Evolutionary conservation across 2,329 filamentous ascomycete genomes (phyloP).

Genomic region (Verticillium dahliae): DNA sequence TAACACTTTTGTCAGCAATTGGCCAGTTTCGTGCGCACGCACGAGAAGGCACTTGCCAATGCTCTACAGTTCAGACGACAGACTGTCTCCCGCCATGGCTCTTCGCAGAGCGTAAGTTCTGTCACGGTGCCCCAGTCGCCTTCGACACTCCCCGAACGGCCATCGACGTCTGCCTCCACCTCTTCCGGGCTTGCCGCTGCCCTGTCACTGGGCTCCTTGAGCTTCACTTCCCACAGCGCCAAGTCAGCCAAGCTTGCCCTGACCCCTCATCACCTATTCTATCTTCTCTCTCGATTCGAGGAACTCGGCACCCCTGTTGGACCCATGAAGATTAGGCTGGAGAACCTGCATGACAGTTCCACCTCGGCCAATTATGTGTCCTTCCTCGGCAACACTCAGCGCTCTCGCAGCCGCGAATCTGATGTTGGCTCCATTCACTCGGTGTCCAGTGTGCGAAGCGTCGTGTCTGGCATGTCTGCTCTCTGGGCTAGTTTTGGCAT

Average conservation of each 20-base stretch:
- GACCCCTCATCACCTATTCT: slow-evolving; percentile 95
- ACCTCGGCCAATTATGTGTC: slow-evolving; percentile 92
- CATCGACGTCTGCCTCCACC: slow-evolving; percentile 61
- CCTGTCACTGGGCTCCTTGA: slow-evolving; percentile 78
- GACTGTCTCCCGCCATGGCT: slow-evolving; percentile 59
- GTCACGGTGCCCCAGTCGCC: slow-evolving; percentile 49
- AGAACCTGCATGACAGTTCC: slow-evolving; percentile 85
- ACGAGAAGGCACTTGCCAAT: slow-evolving; percentile 96
- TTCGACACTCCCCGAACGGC: slow-evolving; percentile 49
- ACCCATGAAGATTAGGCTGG: slow-evolving; percentile 90
- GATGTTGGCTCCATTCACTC: slow-evolving; percentile 91
- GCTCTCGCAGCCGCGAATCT: slow-evolving; percentile 69
- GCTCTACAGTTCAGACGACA: slow-evolving; percentile 81
- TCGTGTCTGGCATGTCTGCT: slow-evolving; percentile 94
- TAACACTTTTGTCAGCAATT: slow-evolving; percentile 63
- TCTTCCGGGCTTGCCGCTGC: slow-evolving; percentile 74
- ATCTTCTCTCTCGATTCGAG: slow-evolving; percentile 90
- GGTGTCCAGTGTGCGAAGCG: slow-evolving; percentile 91
- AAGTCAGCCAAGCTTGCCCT: slow-evolving; percentile 89
- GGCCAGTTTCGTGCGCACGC: slow-evolving; percentile 89
- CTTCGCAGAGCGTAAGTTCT: slow-evolving; percentile 58
- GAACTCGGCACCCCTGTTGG: slow-evolving; percentile 86
- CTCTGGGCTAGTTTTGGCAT: slow-evolving; percentile 87
- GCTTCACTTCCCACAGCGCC: slow-evolving; percentile 74
- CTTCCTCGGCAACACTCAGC: slow-evolving; percentile 79